Base-by-base conservation (phyloP, 805 yeast species). In the Yarrowia sp. region DNA sequence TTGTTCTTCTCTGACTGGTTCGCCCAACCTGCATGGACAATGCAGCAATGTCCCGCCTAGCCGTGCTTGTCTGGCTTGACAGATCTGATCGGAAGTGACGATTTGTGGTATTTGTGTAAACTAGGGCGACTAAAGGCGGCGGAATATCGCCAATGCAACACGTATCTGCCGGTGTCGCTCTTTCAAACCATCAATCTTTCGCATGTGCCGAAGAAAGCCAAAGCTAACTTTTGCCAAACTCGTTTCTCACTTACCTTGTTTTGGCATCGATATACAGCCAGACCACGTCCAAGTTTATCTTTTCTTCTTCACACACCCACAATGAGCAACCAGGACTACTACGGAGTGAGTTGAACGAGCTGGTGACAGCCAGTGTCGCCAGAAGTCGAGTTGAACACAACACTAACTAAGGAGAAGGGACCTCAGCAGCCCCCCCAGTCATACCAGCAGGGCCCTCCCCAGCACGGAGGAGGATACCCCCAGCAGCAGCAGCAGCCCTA, bases 251-350 rank as follows among this genome's bases (percentile, higher is more conserved):
- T 19, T 22, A 22, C 19, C 63, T 56, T 56, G 63, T 56, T 56
- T 42, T 9, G 63, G 36, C 63, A 56, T 56, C 40, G 48, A 10
- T 41, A 26, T 56, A 56, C 63, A 56, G 63, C 63, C 48, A 8
- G 48, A 53, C 59, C 38, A 41, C 38, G 48, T 22, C 38, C 63
- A 56, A 41, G 48, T 41, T 41, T 9, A 56, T 56, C 63, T 56
- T 12, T 45, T 59, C 65, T 35, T 43, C 52, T n/a, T 12, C 41
- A 59, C 65, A 41, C 36, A 43, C 32, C 36, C 48, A 56, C 50
- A 26, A 59, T 59, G 65, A 59, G 65, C 65, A 59, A 59, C 65
- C 65, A 59, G 65, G 65, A 59, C 50, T 59, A 59, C 52, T 59
- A 59, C 65, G 65, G 65, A 43, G 65, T 59, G 35, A 59, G 65